Evolutionary conservation across 108 stramenopile species (phyloP).

Genomic region (Cyclotella sp.): DNA sequence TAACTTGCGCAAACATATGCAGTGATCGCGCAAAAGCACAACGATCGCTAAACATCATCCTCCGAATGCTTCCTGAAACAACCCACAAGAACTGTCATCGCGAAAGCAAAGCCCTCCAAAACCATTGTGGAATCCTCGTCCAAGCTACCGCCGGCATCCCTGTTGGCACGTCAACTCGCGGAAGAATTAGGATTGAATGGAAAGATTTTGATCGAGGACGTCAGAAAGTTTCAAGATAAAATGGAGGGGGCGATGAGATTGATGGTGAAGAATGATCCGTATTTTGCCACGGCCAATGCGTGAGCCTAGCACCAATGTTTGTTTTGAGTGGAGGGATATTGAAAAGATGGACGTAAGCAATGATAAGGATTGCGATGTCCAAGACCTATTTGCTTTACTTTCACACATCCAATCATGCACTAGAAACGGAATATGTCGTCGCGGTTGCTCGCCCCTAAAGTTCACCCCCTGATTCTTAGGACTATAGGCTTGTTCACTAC

Average conservation of each 20-base stretch:
- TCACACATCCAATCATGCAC: too few relatives aligned
- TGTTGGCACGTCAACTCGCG: constrained; percentile 32
- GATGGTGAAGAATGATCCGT: constrained; percentile 2
- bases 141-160: constrained; percentile 15
- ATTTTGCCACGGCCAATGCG: constrained; percentile 35
- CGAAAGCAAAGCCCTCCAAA: background rate
- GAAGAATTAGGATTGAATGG: constrained; percentile 32
- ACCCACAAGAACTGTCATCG: background rate
- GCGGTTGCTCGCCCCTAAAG: too few relatives aligned
- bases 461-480: too few relatives aligned
- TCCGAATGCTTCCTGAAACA: constrained; percentile 1
- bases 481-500: too few relatives aligned
- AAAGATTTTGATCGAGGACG: constrained; percentile 40
- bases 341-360: too few relatives aligned
- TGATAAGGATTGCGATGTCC: too few relatives aligned
- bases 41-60: background rate
- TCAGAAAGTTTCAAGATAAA: constrained; percentile 21
- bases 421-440: too few relatives aligned
- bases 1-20: background rate
- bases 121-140: constrained; percentile 7
- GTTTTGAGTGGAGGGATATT: too few relatives aligned
- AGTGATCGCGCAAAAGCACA: constrained; percentile 3
- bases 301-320: background rate
- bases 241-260: constrained; percentile 16
- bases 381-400: too few relatives aligned